Evolutionary conservation across 2,329 filamentous ascomycete species (phyloP).

Genomic region (Fusarium anthophilum): DNA sequence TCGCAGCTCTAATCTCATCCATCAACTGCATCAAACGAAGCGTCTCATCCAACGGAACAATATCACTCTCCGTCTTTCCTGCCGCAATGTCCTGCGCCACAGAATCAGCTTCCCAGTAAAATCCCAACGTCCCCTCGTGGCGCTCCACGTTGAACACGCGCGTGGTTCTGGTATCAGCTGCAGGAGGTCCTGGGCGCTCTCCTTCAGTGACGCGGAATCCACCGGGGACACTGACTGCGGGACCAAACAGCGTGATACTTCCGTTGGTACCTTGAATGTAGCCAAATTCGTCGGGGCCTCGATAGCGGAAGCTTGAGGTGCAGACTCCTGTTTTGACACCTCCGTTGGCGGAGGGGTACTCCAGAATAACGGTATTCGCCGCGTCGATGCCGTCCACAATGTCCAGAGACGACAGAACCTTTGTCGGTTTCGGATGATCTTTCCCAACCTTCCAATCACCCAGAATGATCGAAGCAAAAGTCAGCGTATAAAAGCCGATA

Average conservation of each 20-base stretch:
- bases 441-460: constrained; percentile 18
- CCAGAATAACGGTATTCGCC: neutral
- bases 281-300: constrained; percentile 1
- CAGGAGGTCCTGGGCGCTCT: neutral
- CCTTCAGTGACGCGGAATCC: constrained; percentile 11
- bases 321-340: constrained; percentile 11
- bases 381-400: constrained; percentile 15
- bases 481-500: constrained; percentile 11
- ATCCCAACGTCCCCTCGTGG: constrained; percentile 4
- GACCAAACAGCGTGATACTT: constrained; percentile 8
- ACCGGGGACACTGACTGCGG: constrained; percentile 9
- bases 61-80: constrained; percentile 50
- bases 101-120: constrained; percentile 26
- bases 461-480: constrained; percentile 12
- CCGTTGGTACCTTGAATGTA: constrained; percentile 12
- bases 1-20: constrained; percentile 53
- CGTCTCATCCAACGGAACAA: constrained; percentile 57
- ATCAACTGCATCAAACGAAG: constrained; percentile 57
- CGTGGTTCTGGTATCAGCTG: neutral
- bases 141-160: constrained; percentile 15
- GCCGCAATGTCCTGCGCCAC: constrained; percentile 14
- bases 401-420: constrained; percentile 3
- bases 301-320: constrained; percentile 16
- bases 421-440: constrained; percentile 7
- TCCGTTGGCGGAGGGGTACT: constrained; percentile 2